phyloP scores from a whole-genome alignment of 108 stramenopile genomes.

The Nitzschia putrida region DNA sequence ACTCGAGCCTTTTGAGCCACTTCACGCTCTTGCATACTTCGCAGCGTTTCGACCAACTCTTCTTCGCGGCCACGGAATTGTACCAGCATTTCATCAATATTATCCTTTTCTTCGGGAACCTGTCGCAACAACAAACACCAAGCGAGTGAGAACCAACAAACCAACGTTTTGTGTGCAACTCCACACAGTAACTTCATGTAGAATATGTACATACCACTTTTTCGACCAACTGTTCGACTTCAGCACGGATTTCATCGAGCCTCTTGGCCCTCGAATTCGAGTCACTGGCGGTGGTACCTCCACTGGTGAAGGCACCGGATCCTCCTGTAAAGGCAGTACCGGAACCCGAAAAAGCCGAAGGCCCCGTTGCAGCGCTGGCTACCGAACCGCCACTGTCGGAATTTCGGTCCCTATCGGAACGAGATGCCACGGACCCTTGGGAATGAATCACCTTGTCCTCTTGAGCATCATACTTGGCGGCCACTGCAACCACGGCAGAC shows the following conservation, averaged over 20 bases:
- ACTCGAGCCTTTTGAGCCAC: conserved; percentile 75
- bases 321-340: conserved; percentile 27
- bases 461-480: conserved; percentile 76
- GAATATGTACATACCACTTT: conserved; percentile 53
- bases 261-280: conserved; percentile 32
- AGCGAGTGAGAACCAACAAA: background rate
- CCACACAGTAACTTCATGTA: no score
- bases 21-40: conserved; percentile 85
- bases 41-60: conserved; percentile 81
- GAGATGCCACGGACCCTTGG: conserved; percentile 45
- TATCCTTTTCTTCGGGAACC: conserved; percentile 84
- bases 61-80: conserved; percentile 91
- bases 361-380: conserved; percentile 14
- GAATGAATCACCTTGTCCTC: conserved; percentile 22
- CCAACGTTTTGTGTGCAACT: background rate
- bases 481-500: conserved; percentile 86
- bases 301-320: conserved; percentile 28
- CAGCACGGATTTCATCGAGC: conserved; percentile 45
- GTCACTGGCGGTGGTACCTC: conserved; percentile 43
- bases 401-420: background rate
- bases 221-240: conserved; percentile 77
- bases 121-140: background rate
- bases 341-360: conserved; percentile 19
- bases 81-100: conserved; percentile 87
- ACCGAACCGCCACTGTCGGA: conserved; percentile 35